Percentiles rank a stretch among this genome's conserved stretches.
phyloP scores from a whole-genome alignment of 2,329 filamentous ascomycete species.

The Pezicula neosporulosa region DNA sequence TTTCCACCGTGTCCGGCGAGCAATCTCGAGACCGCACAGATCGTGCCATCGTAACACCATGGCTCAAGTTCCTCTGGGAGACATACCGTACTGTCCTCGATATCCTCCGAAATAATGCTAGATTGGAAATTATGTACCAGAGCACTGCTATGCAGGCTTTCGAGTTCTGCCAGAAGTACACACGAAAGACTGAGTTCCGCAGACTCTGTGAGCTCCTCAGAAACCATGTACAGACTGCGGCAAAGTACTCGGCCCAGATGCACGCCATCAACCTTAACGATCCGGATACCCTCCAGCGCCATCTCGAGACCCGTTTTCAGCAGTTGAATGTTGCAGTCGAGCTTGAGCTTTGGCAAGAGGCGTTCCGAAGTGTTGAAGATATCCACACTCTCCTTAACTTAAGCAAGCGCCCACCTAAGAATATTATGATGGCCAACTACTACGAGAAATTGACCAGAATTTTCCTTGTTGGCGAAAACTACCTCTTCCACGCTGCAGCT shows the following conservation, averaged over 20 bases:
- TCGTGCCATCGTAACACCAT: slow-evolving; percentile 95
- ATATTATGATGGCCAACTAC: slow-evolving; percentile 99
- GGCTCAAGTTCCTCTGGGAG: slow-evolving; percentile 99
- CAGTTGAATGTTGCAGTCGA: slow-evolving; percentile 98
- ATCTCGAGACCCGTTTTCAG: slow-evolving; percentile 96
- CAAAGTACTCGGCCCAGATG: slow-evolving; percentile 99
- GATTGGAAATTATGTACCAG: slow-evolving; percentile 97
- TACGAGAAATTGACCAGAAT: slow-evolving; percentile 99
- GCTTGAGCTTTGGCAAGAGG: slow-evolving; percentile 97
- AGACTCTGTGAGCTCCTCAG: slow-evolving; percentile 95
- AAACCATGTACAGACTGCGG: slow-evolving; percentile 97
- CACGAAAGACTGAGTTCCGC: slow-evolving; percentile 98
- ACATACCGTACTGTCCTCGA: slow-evolving; percentile 98
- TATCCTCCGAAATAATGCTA: slow-evolving; percentile 98
- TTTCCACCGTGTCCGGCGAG: slow-evolving; percentile 96
- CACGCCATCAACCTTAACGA: slow-evolving; percentile 99
- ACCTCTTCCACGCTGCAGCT: slow-evolving; percentile 96
- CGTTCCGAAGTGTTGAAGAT: slow-evolving; percentile 98
- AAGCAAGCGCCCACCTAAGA: slow-evolving; percentile 97
- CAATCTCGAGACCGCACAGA: slow-evolving; percentile 97
- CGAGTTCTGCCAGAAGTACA: slow-evolving; percentile 97
- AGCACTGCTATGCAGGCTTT: slow-evolving; percentile 97
- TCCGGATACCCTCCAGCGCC: slow-evolving; percentile 93
- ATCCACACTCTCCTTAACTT: slow-evolving; percentile 96
- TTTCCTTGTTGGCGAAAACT: slow-evolving; percentile 98